Base-by-base conservation (phyloP, 2,329 filamentous ascomycete genomes). In the Trichoderma sp. region DNA sequence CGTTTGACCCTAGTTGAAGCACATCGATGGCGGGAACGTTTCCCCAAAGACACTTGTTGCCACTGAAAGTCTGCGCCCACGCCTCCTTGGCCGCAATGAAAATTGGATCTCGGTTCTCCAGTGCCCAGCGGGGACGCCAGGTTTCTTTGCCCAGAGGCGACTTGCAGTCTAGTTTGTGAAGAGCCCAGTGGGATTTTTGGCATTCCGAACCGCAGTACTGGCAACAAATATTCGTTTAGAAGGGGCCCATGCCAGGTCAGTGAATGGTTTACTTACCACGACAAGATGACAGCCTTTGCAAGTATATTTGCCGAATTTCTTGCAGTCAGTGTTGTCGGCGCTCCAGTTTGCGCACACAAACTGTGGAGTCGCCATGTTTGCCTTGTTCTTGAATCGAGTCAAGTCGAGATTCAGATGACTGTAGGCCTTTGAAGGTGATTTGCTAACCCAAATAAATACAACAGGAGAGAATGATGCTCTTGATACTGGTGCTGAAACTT, bases 31-130 rank as follows among this genome's bases (percentile, higher is more conserved):
- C 69, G 11, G 69, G 61, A 6, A 71, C 4, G 11, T 66, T 66
- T 5, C 69, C 69, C 69, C 69, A 71, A 8, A 71, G 34, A 12
- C 26, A n/a, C n/a, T n/a, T n/a, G n/a, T n/a, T n/a, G n/a, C n/a
- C n/a, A n/a, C n/a, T n/a, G n/a, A n/a, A n/a, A n/a, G n/a, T n/a
- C n/a, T n/a, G n/a, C n/a, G n/a, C n/a, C n/a, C n/a, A n/a, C n/a
- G n/a, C n/a, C n/a, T n/a, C n/a, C n/a, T n/a, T n/a, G n/a, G n/a
- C n/a, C n/a, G n/a, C n/a, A n/a, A n/a, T n/a, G n/a, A n/a, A n/a
- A n/a, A n/a, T n/a, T n/a, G n/a, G n/a, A n/a, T n/a, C n/a, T n/a
- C 58, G 69, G 11, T 47, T 26, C 14, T 57, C 51, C 11, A n/a
- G 15, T 18, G 4, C 26, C 69, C 69, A 71, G 26, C 6, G 9